Evolutionary conservation across 2,329 filamentous ascomycete genomes (phyloP), one percentile per base, ranked within the genome.

Genomic region (Cordyceps cicadae): DNA sequence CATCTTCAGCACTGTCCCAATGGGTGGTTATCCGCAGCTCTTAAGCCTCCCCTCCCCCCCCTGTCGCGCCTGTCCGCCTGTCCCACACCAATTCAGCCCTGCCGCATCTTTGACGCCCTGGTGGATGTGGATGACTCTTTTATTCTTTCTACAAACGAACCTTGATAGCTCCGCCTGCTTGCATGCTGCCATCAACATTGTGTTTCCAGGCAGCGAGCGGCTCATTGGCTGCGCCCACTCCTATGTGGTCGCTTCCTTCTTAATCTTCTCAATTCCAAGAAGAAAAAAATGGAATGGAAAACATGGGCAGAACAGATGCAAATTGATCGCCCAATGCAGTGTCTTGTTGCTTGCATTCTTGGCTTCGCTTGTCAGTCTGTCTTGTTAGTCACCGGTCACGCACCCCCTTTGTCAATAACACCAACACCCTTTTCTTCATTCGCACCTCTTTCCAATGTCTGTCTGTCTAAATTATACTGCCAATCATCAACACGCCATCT

Each of bases 21-120:
- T 29, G 6, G 3, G 8, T 37, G 2, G 34, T 37, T 37, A 37
- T 12, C 34, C 9, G 34, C 12, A 37, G 34, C 34, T 37, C 54
- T 34, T n/a, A 17, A 43, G 12, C 24, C 29, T 8, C 39, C 14
- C 2, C 39, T 15, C 39, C 39, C 14, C 2, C 39, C 39, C 39
- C 39, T 43, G 39, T 24, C 43, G 54, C 54, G 43, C 54, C 54
- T 48, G 54, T 57, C 45, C 54, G 45, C 57, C 49, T 48, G 57
- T 59, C 57, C 49, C 49, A 53, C 39, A 6, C 41, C 24, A 53
- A 59, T 59, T 59, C 57, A 59, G 57, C 57, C 57, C 57, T 59
- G 57, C 57, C 32, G 32, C 14, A 21, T 14, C 5, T 37, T 9
- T n/a, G n/a, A 21, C 43, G 45, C 45, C 6, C 24, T 15, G 34